Evolutionary conservation across 148 eudicot genomes (phyloP).

Genomic region (Amaranthus hypochondriacus): DNA sequence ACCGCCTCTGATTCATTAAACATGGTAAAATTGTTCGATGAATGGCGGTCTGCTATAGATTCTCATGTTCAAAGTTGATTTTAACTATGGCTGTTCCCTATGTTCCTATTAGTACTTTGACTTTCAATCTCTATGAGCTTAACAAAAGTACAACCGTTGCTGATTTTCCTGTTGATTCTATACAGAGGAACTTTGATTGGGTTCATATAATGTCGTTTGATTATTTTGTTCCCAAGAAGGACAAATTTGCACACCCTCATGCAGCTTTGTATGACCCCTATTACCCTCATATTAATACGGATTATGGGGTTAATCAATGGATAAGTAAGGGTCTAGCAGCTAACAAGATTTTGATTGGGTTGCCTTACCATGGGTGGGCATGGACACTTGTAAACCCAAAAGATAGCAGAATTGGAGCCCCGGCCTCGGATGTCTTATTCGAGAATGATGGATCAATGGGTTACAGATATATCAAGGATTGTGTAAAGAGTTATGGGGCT

Average conservation of each 20-base stretch:
- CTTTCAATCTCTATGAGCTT: too few species aligned
- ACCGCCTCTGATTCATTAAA: slow-evolving; percentile 18
- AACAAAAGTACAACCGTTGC: too few species aligned
- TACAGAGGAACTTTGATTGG: slow-evolving; percentile 36
- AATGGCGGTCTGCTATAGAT: slow-evolving; percentile 31
- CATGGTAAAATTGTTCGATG: slow-evolving; percentile 32
- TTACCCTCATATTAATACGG: too few species aligned
- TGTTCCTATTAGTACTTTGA: too few species aligned
- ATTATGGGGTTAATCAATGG: too few species aligned
- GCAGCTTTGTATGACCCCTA: too few species aligned
- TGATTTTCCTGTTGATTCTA: slow-evolving; percentile 16
- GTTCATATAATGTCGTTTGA: slow-evolving; percentile 31
- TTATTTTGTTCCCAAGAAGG: slow-evolving; percentile 27
- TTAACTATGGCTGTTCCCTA: too few species aligned
- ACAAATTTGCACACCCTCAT: slow-evolving; percentile 29
- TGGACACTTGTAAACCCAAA: slow-evolving; percentile 17
- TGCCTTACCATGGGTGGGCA: too few species aligned
- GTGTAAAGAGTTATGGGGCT: slow-evolving; percentile 18
- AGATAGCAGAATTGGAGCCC: slow-evolving; percentile 23
- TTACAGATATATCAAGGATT: slow-evolving; percentile 28
- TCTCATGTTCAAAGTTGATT: too few species aligned
- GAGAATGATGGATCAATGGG: slow-evolving; percentile 33
- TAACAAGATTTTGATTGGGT: too few species aligned
- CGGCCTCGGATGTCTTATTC: slow-evolving; percentile 28
- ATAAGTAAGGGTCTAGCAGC: too few species aligned